phyloP scores from a whole-genome alignment of 2,329 filamentous ascomycete genomes.

The Cercospora sp. region DNA sequence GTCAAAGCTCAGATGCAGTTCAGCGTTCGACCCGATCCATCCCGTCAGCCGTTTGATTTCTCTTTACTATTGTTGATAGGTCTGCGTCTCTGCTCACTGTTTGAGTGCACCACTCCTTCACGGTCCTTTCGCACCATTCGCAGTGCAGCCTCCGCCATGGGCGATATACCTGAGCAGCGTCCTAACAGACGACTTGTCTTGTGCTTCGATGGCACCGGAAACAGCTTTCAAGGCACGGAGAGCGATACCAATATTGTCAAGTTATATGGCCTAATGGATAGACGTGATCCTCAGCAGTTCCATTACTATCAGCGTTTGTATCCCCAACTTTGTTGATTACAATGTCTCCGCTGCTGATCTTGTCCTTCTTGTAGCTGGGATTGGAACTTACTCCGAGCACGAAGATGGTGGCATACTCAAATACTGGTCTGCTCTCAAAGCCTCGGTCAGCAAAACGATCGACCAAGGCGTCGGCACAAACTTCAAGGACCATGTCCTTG shows the following conservation, averaged over 20 bases:
- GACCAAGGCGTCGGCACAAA: slow-evolving; percentile 78
- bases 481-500: slow-evolving; percentile 80
- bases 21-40: background rate
- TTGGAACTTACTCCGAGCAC: background rate
- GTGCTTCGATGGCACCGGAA: background rate
- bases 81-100: too few relatives aligned
- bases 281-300: background rate
- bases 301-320: background rate
- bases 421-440: background rate
- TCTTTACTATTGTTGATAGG: background rate
- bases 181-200: background rate
- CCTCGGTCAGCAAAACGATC: slow-evolving; percentile 59
- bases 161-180: background rate
- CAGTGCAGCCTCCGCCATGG: background rate
- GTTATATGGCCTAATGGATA: background rate
- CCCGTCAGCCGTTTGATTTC: background rate
- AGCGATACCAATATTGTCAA: background rate
- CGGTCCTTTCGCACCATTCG: background rate
- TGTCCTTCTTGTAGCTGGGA: background rate
- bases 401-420: background rate
- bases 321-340: background rate
- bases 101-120: background rate
- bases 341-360: background rate
- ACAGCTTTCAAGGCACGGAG: background rate
- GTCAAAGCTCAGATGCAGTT: background rate